phyloP scores from a whole-genome alignment of 208 protist genomes.

The Crithidia expoeki region DNA sequence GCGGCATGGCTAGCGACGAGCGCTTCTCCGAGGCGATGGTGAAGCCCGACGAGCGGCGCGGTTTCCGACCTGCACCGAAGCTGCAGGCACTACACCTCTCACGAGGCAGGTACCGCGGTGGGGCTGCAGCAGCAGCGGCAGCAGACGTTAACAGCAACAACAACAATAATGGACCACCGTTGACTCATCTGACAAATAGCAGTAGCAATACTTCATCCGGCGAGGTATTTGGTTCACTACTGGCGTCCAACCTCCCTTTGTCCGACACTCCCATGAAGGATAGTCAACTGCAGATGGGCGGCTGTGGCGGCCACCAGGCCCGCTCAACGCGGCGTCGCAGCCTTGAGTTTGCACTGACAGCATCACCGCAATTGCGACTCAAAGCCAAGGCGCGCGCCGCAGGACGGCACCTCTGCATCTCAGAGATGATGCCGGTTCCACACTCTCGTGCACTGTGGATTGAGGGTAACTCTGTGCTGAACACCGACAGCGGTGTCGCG shows the following conservation, averaged over 20 bases:
- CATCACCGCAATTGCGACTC: constrained; percentile 16
- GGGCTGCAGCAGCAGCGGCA: not conserved
- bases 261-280: constrained; percentile 17
- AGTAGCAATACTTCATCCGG: not conserved
- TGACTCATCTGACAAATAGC: not conserved
- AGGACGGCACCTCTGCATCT: constrained; percentile 18
- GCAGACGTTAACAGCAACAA: not conserved
- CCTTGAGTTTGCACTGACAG: constrained; percentile 15
- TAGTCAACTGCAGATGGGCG: constrained; percentile 5
- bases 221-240: not conserved
- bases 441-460: constrained; percentile 53
- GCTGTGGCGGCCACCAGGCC: not conserved
- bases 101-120: not conserved
- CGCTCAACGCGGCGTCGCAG: constrained; percentile 1
- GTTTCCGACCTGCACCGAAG: constrained; percentile 27
- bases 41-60: constrained; percentile 31
- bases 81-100: constrained; percentile 21
- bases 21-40: constrained; percentile 23
- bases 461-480: constrained; percentile 74
- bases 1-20: constrained; percentile 17
- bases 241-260: not conserved
- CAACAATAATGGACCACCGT: not conserved
- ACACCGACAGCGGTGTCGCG: constrained; percentile 44
- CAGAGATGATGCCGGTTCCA: constrained; percentile 6
- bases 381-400: constrained; percentile 5